Evolutionary conservation across 2,329 filamentous ascomycete species (phyloP), one percentile per base, ranked within the genome.

Genomic region (Colletotrichum horii): DNA sequence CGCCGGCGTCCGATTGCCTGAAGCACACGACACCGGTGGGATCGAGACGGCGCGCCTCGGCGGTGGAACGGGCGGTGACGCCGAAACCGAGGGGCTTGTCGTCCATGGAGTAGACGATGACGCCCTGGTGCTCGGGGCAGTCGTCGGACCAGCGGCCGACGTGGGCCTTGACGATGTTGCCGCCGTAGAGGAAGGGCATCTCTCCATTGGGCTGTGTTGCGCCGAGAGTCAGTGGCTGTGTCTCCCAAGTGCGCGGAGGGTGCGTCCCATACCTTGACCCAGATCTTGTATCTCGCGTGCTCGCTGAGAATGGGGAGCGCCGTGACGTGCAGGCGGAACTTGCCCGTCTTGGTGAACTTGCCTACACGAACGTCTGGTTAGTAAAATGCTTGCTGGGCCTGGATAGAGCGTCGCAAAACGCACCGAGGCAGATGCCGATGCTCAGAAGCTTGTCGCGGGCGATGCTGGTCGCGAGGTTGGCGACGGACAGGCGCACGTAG

Each of bases 141-240:
- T 98, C 96, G 81, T 98, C 96, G 55, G 93, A 94, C 93, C 94
- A 96, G 77, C 96, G 88, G 24, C 95, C 95, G 22, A 97, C 91
- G 81, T 91, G 89, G 11, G 89, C 89, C 83, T 91, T 91, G 79
- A 97, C 92, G 68, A 98, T 76, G 84, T 98, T 96, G 73, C 95
- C 95, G 69, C 97, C 97, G 85, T 98, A 99, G 62, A 99, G 87
- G 84, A 98, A 98, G 2, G 97, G 96, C 96, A 98, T 98, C 82
- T 97, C 96, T 79, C 97, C 97, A 86, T 98, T 98, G 75, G 93
- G 91, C 86, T 76, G 66, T 70, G 14, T n/a, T 32, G 4, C 14
- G 24, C 15, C 6, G 7, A 22, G 4, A 16, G 48, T 76, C n/a
- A 76, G 74, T 48, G n/a, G n/a, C 9, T 22, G 24, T 14, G 11